Evolutionary conservation across 352 stramenopile genomes (phyloP).

Genomic region (Phytophthora nicotianae): DNA sequence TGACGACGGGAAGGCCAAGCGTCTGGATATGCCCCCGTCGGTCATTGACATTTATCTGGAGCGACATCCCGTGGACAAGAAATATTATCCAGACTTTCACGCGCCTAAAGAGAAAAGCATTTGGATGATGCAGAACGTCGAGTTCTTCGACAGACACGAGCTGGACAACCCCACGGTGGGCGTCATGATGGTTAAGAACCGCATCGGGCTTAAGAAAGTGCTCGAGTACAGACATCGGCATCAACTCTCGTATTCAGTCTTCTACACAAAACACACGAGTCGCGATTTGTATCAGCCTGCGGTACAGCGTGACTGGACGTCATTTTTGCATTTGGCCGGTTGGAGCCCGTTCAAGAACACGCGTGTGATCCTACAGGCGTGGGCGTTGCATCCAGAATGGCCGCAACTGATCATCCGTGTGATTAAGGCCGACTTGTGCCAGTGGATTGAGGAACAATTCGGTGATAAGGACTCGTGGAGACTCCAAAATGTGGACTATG

Average conservation of each 20-base stretch:
- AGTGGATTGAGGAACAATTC: slow-evolving; percentile 69
- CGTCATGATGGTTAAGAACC: slow-evolving; percentile 87
- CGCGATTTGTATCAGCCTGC: slow-evolving; percentile 63
- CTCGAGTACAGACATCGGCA: slow-evolving; percentile 81
- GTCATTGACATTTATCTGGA: slow-evolving; percentile 85
- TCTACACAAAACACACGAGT: slow-evolving; percentile 88
- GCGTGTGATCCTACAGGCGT: slow-evolving; percentile 69
- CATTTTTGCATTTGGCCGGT: slow-evolving; percentile 72
- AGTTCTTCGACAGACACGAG: slow-evolving; percentile 86
- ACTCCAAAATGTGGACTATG: slow-evolving; percentile 79
- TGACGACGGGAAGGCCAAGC: slow-evolving; percentile 16
- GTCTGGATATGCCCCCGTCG: slow-evolving; percentile 61
- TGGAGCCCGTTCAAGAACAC: slow-evolving; percentile 85
- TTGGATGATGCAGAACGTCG: slow-evolving; percentile 88
- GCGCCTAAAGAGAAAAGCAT: slow-evolving; percentile 71
- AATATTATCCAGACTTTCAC: slow-evolving; percentile 68
- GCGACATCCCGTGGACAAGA: slow-evolving; percentile 70
- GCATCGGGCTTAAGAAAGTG: slow-evolving; percentile 81
- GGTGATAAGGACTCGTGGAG: slow-evolving; percentile 49
- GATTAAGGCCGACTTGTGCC: slow-evolving; percentile 66
- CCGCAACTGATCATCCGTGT: slow-evolving; percentile 72
- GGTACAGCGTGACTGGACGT: slow-evolving; percentile 71
- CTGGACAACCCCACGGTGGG: slow-evolving; percentile 68
- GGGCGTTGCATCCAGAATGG: slow-evolving; percentile 76
- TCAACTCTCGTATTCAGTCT: slow-evolving; percentile 74